These are phyloP conservation scores for Podospora tetraspora DNA, from an alignment of 495 filamentous ascomycete species.

Conservation along the genomic window DNA sequence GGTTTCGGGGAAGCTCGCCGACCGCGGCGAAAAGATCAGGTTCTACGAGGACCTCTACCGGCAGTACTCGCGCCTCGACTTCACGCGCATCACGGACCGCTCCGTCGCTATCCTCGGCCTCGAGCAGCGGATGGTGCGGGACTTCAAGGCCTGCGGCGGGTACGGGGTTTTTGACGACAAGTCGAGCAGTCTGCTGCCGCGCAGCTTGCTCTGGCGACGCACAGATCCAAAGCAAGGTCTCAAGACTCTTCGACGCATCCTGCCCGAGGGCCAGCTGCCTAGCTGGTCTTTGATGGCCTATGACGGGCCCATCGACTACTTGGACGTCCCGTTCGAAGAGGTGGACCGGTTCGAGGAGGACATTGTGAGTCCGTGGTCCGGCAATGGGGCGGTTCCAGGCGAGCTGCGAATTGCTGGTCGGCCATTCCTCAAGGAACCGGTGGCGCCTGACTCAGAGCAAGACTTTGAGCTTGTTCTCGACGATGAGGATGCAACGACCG, in stretches of 20 bases:
- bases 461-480: background rate
- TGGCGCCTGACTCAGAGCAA: background rate
- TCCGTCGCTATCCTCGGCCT: conserved; percentile 31
- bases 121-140: conserved; percentile 23
- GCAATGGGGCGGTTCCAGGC: background rate
- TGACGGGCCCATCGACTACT: conserved; percentile 22
- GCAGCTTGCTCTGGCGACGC: conserved; percentile 27
- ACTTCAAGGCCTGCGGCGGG: conserved; percentile 19
- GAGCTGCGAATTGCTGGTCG: background rate
- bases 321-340: conserved; percentile 14
- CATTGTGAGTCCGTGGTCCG: conserved; percentile 1
- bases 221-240: background rate
- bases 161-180: conserved; percentile 23
- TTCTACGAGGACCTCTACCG: conserved; percentile 29
- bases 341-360: conserved; percentile 23
- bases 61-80: conserved; percentile 30
- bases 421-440: background rate
- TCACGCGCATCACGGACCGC: conserved; percentile 24
- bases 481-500: background rate
- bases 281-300: conserved; percentile 33
- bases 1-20: conserved; percentile 2
- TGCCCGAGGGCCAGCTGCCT: conserved; percentile 8
- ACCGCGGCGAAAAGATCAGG: conserved; percentile 21
- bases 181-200: conserved; percentile 9
- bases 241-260: conserved; percentile 7